phyloP scores from a whole-genome alignment of 2,329 filamentous ascomycete species.

The Coniella lustricola region DNA sequence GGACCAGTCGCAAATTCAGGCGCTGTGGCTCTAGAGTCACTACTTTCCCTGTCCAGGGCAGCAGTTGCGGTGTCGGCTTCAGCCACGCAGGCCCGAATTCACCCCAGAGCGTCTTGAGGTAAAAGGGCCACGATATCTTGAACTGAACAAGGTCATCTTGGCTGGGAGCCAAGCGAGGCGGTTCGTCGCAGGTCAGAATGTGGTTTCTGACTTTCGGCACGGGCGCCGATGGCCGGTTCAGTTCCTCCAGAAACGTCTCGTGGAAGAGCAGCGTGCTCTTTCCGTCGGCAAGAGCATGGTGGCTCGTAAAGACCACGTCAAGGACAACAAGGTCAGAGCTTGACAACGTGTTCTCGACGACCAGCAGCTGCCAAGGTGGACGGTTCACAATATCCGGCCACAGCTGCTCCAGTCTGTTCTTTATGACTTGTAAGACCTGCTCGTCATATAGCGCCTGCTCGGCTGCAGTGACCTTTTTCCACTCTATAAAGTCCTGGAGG shows the following conservation, averaged over 20 bases:
- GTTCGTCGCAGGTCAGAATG: constrained; percentile 26
- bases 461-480: constrained; percentile 17
- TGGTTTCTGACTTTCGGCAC: constrained; percentile 18
- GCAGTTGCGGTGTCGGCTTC: constrained; percentile 17
- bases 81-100: constrained; percentile 34
- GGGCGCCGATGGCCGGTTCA: constrained; percentile 24
- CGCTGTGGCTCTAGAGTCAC: constrained; percentile 30
- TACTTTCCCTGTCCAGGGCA: constrained; percentile 32
- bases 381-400: constrained; percentile 33
- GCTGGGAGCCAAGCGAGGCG: constrained; percentile 28
- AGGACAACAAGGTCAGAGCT: constrained; percentile 20
- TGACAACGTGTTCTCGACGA: constrained; percentile 23
- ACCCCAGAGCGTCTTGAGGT: constrained; percentile 34
- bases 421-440: constrained; percentile 27
- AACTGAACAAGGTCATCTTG: constrained; percentile 37
- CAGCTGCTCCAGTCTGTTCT: constrained; percentile 31
- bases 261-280: constrained; percentile 43
- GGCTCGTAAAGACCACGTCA: constrained; percentile 41
- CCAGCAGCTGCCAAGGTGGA: constrained; percentile 42
- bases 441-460: constrained; percentile 20
- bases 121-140: constrained; percentile 31
- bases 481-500: constrained; percentile 36
- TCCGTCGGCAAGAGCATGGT: constrained; percentile 49
- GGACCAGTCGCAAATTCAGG: constrained; percentile 31
- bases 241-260: constrained; percentile 34